A percentile compares a stretch with the other conserved stretches of the same genome.
These are phyloP conservation scores for Sphaerulina populicola DNA, from an alignment of 2,329 filamentous ascomycete species.

Conservation along the genomic window DNA sequence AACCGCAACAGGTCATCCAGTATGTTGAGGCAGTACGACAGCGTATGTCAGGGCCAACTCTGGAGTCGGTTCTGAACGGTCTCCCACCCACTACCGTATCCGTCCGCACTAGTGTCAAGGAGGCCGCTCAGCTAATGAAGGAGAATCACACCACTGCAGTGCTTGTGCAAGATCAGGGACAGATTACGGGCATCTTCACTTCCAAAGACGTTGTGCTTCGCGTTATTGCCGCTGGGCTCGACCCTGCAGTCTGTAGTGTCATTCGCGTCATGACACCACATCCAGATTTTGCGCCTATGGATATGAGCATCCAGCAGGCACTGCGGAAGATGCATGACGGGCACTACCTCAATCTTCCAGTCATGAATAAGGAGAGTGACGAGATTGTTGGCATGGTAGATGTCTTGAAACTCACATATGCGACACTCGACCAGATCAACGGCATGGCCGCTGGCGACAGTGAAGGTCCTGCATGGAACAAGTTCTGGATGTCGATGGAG, in stretches of 20 bases:
- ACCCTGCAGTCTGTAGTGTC: conserved; percentile 90
- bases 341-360: conserved; percentile 93
- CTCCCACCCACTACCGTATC: conserved; percentile 89
- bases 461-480: conserved; percentile 97
- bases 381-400: conserved; percentile 99
- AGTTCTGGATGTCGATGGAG: conserved; percentile 96
- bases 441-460: conserved; percentile 81
- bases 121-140: conserved; percentile 93
- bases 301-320: conserved; percentile 98
- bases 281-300: conserved; percentile 94
- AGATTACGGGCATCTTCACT: conserved; percentile 97
- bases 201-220: conserved; percentile 98
- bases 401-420: conserved; percentile 95
- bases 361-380: conserved; percentile 85
- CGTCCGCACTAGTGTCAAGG: conserved; percentile 90
- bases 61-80: conserved; percentile 89
- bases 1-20: conserved; percentile 97
- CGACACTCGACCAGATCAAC: conserved; percentile 89
- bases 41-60: conserved; percentile 96
- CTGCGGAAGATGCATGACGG: conserved; percentile 99
- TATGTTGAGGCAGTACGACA: conserved; percentile 91
- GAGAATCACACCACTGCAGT: conserved; percentile 97
- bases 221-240: conserved; percentile 92
- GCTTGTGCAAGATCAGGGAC: conserved; percentile 89
- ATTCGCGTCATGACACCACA: conserved; percentile 99